Percentiles rank a stretch among this genome's conserved stretches.
Conservation (phyloP, 169 alveolate genomes). For the Perkinsus chesapeaki region DNA sequence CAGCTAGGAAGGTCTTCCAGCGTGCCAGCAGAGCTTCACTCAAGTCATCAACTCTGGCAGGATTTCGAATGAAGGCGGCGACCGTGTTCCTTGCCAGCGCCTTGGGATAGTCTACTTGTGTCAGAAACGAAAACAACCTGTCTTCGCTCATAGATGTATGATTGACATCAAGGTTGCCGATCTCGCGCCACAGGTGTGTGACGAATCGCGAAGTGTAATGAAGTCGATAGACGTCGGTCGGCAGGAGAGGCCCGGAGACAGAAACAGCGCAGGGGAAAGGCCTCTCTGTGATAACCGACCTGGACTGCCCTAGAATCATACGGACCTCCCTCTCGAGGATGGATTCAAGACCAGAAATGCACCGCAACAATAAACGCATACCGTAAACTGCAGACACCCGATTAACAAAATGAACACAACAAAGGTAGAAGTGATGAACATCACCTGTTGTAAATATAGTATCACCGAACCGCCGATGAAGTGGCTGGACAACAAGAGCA, state of each 20-base stretch:
- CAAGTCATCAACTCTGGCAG: not conserved
- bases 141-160: not conserved
- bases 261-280: not conserved
- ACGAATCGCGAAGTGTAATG: not conserved
- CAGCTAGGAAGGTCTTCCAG: not conserved
- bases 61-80: not conserved
- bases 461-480: no score
- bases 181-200: not conserved
- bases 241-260: not conserved
- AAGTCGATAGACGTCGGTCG: not conserved
- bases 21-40: not conserved
- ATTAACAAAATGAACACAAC: no score
- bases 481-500: not conserved
- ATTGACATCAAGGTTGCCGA: not conserved
- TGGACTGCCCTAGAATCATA: not conserved
- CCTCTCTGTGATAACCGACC: not conserved
- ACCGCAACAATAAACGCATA: not conserved
- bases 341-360: not conserved
- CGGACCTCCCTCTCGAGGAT: not conserved
- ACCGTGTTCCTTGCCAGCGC: not conserved
- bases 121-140: not conserved
- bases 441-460: no score
- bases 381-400: not conserved
- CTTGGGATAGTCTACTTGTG: not conserved
- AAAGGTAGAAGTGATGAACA: no score